phyloP scores from a whole-genome alignment of 2,329 filamentous ascomycete species.

The Penicillium sp. region DNA sequence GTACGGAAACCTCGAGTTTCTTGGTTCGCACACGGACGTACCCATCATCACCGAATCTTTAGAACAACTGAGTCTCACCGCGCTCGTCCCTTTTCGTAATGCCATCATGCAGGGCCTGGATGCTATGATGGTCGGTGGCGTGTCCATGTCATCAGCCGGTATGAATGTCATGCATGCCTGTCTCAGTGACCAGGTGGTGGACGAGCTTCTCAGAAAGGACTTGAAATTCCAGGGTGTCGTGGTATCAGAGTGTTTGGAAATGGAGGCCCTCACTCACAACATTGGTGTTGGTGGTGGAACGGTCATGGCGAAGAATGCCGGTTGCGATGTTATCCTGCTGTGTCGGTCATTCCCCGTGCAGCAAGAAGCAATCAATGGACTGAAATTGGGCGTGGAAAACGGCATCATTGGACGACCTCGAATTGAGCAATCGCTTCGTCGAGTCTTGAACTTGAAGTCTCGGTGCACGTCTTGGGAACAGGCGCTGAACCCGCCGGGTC shows the following conservation, averaged over 20 bases:
- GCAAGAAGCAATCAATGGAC: slow-evolving; percentile 85
- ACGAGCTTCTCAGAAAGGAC: slow-evolving; percentile 85
- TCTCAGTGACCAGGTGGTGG: slow-evolving; percentile 89
- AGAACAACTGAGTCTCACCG: slow-evolving; percentile 89
- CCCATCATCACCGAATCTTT: slow-evolving; percentile 95
- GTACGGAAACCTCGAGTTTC: slow-evolving; percentile 92
- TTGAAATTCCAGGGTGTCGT: slow-evolving; percentile 90
- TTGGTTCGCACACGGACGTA: slow-evolving; percentile 88
- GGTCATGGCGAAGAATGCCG: slow-evolving; percentile 96
- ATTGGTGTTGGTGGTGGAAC: slow-evolving; percentile 97
- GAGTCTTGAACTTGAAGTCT: slow-evolving; percentile 80
- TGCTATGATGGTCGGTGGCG: slow-evolving; percentile 94
- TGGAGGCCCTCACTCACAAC: slow-evolving; percentile 94
- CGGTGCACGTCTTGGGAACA: slow-evolving; percentile 89
- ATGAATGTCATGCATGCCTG: slow-evolving; percentile 97
- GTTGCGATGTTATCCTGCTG: slow-evolving; percentile 87
- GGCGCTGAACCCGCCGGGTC: slow-evolving; percentile 84
- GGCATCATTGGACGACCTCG: slow-evolving; percentile 82
- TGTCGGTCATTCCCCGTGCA: slow-evolving; percentile 89
- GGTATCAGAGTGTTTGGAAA: slow-evolving; percentile 93
- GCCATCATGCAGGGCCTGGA: slow-evolving; percentile 86
- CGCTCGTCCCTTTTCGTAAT: slow-evolving; percentile 88
- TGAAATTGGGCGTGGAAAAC: slow-evolving; percentile 89
- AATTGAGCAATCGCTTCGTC: slow-evolving; percentile 77
- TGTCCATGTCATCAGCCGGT: slow-evolving; percentile 86